Conservation (phyloP, 345 rosid genomes). For the Hibiscus tridactylites region DNA sequence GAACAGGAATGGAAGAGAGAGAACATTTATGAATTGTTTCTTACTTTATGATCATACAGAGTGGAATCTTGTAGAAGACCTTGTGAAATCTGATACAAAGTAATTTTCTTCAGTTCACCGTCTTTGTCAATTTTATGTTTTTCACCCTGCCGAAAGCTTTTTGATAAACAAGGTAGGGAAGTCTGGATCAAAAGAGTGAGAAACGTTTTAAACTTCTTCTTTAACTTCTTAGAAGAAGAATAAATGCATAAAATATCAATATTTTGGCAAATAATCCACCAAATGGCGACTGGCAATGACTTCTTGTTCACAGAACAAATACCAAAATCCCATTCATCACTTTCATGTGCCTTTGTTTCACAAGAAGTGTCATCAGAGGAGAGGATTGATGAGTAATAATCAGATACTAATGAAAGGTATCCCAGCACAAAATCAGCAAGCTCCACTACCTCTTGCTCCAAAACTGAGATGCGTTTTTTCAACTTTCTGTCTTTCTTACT, state of each 20-base stretch:
- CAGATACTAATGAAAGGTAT: slow-evolving; percentile 28
- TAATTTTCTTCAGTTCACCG: slow-evolving; percentile 26
- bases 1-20: neutral
- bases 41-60: slow-evolving; percentile 70
- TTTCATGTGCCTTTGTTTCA: slow-evolving; percentile 14
- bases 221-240: slow-evolving; percentile 50
- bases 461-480: slow-evolving; percentile 31
- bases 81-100: slow-evolving; percentile 43
- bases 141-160: slow-evolving; percentile 17
- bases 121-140: slow-evolving; percentile 23
- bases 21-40: slow-evolving; percentile 12
- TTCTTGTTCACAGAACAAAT: slow-evolving; percentile 46
- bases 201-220: slow-evolving; percentile 57
- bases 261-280: slow-evolving; percentile 70
- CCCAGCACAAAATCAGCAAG: slow-evolving; percentile 57
- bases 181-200: slow-evolving; percentile 44
- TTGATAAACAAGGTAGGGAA: slow-evolving; percentile 35
- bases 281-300: slow-evolving; percentile 57
- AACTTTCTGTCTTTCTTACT: slow-evolving; percentile 33
- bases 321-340: slow-evolving; percentile 41
- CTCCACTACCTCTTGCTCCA: slow-evolving; percentile 62
- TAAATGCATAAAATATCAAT: slow-evolving; percentile 71
- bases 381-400: slow-evolving; percentile 22
- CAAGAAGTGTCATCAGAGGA: slow-evolving; percentile 13
- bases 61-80: slow-evolving; percentile 54